Percentiles rank a stretch among this genome's conserved stretches.
phyloP scores from a whole-genome alignment of 306 rosid species.

The Trifolium subterraneum region DNA sequence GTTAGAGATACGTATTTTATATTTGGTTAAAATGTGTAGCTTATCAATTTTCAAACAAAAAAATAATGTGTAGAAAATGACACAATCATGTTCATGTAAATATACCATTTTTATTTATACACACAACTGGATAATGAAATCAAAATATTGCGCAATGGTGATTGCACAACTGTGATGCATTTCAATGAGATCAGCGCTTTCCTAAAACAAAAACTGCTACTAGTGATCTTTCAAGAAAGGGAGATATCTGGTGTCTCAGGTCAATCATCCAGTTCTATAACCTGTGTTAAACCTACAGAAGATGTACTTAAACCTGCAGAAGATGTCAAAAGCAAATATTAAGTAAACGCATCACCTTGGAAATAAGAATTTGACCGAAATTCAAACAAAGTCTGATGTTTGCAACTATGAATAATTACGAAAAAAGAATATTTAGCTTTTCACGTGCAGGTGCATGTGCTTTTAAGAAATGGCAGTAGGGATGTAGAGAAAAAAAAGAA shows the following conservation, averaged over 20 bases:
- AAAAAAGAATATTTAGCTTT: not conserved
- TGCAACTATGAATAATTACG: not conserved
- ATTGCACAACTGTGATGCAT: slow-evolving; percentile 47
- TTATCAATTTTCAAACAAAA: too few species aligned
- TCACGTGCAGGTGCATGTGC: too few species aligned
- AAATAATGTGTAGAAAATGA: too few species aligned
- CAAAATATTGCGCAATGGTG: slow-evolving; percentile 38
- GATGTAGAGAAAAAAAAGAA: slow-evolving; percentile 23
- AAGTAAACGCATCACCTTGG: not conserved
- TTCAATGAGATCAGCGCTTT: slow-evolving; percentile 51
- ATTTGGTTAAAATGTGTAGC: too few species aligned
- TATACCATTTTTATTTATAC: too few species aligned
- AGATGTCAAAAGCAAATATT: slow-evolving; percentile 12
- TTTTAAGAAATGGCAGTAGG: not conserved
- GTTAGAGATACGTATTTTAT: too few species aligned
- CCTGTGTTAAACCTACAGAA: slow-evolving; percentile 69
- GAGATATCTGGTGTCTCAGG: not conserved
- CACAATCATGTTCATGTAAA: too few species aligned
- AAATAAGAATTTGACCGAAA: slow-evolving; percentile 18
- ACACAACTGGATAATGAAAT: slow-evolving; percentile 1
- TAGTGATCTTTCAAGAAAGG: slow-evolving; percentile 23
- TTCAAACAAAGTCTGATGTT: not conserved
- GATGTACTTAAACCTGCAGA: too few species aligned
- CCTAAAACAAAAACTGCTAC: slow-evolving; percentile 21
- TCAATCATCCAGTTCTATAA: slow-evolving; percentile 65